phyloP scores from a whole-genome alignment of 495 filamentous ascomycete species.

The Tetracladium setigerum region DNA sequence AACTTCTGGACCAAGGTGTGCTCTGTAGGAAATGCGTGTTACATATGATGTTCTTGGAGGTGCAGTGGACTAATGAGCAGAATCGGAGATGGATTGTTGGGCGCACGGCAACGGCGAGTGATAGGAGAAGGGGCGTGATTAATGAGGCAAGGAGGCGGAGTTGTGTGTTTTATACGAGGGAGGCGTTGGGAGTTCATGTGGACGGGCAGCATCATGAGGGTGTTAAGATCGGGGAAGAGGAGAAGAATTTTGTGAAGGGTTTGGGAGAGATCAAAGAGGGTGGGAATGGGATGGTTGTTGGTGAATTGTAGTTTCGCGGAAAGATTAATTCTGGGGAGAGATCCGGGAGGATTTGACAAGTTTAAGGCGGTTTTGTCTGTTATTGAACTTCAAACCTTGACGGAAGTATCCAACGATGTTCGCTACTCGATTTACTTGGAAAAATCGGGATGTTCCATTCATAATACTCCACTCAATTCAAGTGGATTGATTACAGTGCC shows the following conservation, averaged over 20 bases:
- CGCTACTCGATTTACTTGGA: no score
- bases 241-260: neutral
- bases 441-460: no score
- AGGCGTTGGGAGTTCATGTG: neutral
- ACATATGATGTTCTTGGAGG: neutral
- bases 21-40: slow-evolving; percentile 1
- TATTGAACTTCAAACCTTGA: no score
- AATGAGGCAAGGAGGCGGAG: neutral
- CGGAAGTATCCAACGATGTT: no score
- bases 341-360: no score
- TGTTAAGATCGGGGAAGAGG: neutral
- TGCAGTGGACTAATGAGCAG: neutral
- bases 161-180: slow-evolving; percentile 1
- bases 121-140: neutral
- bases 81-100: neutral
- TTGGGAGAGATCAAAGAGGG: no score
- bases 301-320: no score
- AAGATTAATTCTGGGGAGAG: no score
- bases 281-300: no score
- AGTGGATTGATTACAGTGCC: no score
- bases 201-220: neutral
- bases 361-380: no score
- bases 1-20: neutral
- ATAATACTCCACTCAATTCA: no score
- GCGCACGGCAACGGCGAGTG: neutral